Evolutionary conservation across 2,329 filamentous ascomycete species (phyloP).

Genomic region (Xylariaceae sp.): DNA sequence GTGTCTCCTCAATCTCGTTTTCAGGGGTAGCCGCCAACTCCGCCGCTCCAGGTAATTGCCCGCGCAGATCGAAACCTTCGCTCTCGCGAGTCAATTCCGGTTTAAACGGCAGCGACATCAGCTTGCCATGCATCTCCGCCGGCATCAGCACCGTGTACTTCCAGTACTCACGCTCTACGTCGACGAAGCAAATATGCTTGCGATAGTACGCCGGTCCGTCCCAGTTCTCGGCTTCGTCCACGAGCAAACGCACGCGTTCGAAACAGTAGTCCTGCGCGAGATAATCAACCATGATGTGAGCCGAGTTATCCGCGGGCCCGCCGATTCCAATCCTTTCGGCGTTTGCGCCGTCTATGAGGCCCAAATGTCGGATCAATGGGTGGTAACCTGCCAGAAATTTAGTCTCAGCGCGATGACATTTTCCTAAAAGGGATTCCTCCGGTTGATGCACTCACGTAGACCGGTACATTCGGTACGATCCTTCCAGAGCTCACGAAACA

Average conservation of each 20-base stretch:
- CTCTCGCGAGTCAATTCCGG: slow-evolving; percentile 2
- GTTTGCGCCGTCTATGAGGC: not conserved
- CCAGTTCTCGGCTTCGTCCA: slow-evolving; percentile 2
- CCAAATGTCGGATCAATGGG: not conserved
- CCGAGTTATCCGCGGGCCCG: not conserved
- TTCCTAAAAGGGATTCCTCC: not conserved
- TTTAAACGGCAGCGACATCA: slow-evolving; percentile 7
- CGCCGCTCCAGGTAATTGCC: not conserved
- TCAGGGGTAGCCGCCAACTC: not conserved
- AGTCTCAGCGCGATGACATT: not conserved
- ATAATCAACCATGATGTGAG: slow-evolving; percentile 9
- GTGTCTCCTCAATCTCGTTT: not conserved
- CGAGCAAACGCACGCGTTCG: slow-evolving; percentile 7
- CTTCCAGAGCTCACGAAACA: slow-evolving; percentile 5
- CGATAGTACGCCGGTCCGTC: slow-evolving; percentile 6
- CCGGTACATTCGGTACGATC: not conserved
- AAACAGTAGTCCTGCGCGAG: slow-evolving; percentile 1
- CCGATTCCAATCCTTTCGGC: not conserved
- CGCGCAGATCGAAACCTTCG: not conserved
- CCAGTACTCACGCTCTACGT: slow-evolving; percentile 5
- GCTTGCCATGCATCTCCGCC: not conserved
- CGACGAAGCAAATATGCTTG: slow-evolving; percentile 3
- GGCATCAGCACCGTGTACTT: slow-evolving; percentile 5
- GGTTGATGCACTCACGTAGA: not conserved
- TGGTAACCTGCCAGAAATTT: not conserved